phyloP scores from a whole-genome alignment of 139 green algal species.

The Tetratostichococcus sp. region DNA sequence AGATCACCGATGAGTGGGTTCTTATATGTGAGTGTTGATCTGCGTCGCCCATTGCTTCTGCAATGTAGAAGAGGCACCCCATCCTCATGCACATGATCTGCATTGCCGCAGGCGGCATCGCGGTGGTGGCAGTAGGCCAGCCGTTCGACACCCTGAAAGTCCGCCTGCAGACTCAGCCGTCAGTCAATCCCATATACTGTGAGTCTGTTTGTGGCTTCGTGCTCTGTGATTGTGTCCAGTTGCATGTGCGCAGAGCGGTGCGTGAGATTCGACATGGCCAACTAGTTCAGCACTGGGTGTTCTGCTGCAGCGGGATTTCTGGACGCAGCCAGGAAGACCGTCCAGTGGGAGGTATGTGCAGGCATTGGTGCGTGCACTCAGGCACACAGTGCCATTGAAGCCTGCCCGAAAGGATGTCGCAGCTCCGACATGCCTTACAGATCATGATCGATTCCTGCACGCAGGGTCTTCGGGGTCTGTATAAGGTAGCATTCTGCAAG shows the following conservation, averaged over 20 bases:
- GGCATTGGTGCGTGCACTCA: no score
- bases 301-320: constrained; percentile 70
- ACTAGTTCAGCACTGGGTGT: no score
- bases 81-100: background rate
- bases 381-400: no score
- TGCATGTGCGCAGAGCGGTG: no score
- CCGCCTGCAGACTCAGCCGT: constrained; percentile 83
- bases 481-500: constrained; percentile 67
- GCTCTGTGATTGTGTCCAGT: no score
- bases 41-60: no score
- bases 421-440: no score
- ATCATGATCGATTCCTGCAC: no score
- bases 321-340: constrained; percentile 85
- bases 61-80: no score
- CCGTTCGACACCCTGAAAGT: constrained; percentile 86
- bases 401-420: no score
- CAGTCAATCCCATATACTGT: constrained; percentile 87
- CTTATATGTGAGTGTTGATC: background rate
- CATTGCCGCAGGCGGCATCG: constrained; percentile 68
- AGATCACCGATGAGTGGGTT: background rate
- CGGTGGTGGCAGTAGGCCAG: constrained; percentile 83
- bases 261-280: no score
- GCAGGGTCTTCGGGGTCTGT: constrained; percentile 72
- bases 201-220: constrained; percentile 13
- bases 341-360: constrained; percentile 69